Evolutionary conservation across 306 rosid genomes (phyloP).

Genomic region (Corylus americana): DNA sequence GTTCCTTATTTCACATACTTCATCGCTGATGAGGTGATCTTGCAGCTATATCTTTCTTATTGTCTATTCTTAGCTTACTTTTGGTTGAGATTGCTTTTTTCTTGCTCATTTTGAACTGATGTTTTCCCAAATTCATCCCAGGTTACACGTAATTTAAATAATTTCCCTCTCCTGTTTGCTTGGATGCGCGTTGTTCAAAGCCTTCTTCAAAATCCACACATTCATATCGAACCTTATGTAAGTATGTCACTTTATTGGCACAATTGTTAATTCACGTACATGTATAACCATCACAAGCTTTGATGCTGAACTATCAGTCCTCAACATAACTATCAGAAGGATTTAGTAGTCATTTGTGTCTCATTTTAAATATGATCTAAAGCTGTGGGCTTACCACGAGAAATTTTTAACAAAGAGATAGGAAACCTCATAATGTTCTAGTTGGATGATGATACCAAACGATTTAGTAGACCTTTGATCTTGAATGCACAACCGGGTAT

Average conservation of each 20-base stretch:
- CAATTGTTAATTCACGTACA: conserved; percentile 19
- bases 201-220: conserved; percentile 77
- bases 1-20: conserved; percentile 80
- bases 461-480: not conserved
- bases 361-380: not conserved
- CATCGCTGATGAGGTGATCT: conserved; percentile 78
- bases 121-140: conserved; percentile 42
- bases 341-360: not conserved
- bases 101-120: conserved; percentile 25
- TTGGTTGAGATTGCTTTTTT: conserved; percentile 18
- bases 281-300: not conserved
- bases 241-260: conserved; percentile 32
- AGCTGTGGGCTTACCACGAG: not conserved
- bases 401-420: not conserved
- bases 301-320: not conserved
- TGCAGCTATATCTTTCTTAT: conserved; percentile 6
- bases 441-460: conserved; percentile 2
- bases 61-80: conserved; percentile 10
- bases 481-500: not conserved
- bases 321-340: not conserved
- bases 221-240: conserved; percentile 89
- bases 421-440: not conserved
- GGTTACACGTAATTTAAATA: conserved; percentile 64
- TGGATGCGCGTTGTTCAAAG: conserved; percentile 78
- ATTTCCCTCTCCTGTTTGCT: conserved; percentile 55